Conservation (phyloP, 202 grass and related monocot genomes). For the Panicum hallii region DNA sequence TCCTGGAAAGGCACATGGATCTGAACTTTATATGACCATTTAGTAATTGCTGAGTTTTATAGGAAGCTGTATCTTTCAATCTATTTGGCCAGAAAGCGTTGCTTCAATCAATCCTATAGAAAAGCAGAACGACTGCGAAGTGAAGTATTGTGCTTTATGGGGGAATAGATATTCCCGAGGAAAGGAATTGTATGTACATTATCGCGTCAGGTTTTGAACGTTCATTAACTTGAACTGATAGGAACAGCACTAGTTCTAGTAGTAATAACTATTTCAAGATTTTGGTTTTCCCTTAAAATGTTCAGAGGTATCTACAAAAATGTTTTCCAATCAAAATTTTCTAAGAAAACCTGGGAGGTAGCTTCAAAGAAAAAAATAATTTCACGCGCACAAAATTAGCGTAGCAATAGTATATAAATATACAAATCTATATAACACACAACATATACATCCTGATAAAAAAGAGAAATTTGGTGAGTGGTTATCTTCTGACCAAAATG, state of each 20-base stretch:
- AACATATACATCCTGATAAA: not conserved
- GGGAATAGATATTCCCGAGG: not conserved
- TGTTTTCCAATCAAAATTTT: not conserved
- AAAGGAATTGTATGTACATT: not conserved
- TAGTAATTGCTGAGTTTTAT: not conserved
- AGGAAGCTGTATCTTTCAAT: not conserved
- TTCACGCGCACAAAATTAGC: not conserved
- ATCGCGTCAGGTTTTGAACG: not conserved
- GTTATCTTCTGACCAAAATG: not conserved
- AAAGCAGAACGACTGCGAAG: not conserved
- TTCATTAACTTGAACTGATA: not conserved
- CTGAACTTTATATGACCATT: not conserved
- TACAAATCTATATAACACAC: not conserved
- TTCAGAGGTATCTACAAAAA: not conserved
- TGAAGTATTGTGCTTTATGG: not conserved
- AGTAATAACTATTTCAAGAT: not conserved
- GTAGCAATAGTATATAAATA: not conserved
- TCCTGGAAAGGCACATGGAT: not conserved
- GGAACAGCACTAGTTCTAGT: not conserved
- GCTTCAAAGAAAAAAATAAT: not conserved
- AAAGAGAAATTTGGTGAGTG: not conserved
- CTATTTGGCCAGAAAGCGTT: not conserved
- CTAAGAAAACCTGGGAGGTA: not conserved
- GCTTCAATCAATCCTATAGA: constrained; percentile 8
- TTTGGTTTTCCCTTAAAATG: not conserved